phyloP scores from a whole-genome alignment of 2,329 filamentous ascomycete species.

The Mariannaea sp. region DNA sequence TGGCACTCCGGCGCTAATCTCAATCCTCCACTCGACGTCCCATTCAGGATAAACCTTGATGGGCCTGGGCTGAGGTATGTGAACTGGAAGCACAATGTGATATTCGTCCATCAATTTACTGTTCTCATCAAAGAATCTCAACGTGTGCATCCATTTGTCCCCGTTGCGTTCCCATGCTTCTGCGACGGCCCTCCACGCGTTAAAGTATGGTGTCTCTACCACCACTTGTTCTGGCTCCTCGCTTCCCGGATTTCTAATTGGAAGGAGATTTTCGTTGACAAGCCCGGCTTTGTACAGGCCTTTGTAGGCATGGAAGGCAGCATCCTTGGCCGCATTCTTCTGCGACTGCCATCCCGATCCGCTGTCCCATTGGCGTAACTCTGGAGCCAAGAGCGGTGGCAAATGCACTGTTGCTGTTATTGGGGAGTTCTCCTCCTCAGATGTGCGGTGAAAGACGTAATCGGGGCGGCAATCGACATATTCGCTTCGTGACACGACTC shows the following conservation, averaged over 20 bases:
- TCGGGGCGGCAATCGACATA: slow-evolving; percentile 70
- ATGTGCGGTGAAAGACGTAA: slow-evolving; percentile 60
- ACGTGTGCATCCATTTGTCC: slow-evolving; percentile 35
- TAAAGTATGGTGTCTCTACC: slow-evolving; percentile 45
- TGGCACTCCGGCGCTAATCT: slow-evolving; percentile 23
- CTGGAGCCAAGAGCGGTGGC: slow-evolving; percentile 68
- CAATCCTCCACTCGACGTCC: slow-evolving; percentile 42
- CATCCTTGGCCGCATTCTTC: slow-evolving; percentile 76
- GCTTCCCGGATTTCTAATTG: slow-evolving; percentile 53
- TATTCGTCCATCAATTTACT: slow-evolving; percentile 44
- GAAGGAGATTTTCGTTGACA: slow-evolving; percentile 78
- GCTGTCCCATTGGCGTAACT: slow-evolving; percentile 36
- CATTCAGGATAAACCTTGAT: slow-evolving; percentile 50
- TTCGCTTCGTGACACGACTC: slow-evolving; percentile 58
- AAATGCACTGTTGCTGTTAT: slow-evolving; percentile 68
- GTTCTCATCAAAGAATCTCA: slow-evolving; percentile 44
- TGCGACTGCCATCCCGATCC: slow-evolving; percentile 68
- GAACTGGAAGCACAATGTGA: slow-evolving; percentile 50
- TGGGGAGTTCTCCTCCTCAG: slow-evolving; percentile 34
- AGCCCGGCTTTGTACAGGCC: slow-evolving; percentile 71
- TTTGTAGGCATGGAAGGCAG: slow-evolving; percentile 79
- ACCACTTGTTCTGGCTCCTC: slow-evolving; percentile 44
- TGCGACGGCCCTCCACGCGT: slow-evolving; percentile 54
- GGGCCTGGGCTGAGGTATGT: slow-evolving; percentile 44
- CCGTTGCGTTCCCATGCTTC: slow-evolving; percentile 45